A percentile compares a stretch with the other conserved stretches of the same genome.
phyloP scores from a whole-genome alignment of 139 green algal genomes.

The Gonium pectorale region DNA sequence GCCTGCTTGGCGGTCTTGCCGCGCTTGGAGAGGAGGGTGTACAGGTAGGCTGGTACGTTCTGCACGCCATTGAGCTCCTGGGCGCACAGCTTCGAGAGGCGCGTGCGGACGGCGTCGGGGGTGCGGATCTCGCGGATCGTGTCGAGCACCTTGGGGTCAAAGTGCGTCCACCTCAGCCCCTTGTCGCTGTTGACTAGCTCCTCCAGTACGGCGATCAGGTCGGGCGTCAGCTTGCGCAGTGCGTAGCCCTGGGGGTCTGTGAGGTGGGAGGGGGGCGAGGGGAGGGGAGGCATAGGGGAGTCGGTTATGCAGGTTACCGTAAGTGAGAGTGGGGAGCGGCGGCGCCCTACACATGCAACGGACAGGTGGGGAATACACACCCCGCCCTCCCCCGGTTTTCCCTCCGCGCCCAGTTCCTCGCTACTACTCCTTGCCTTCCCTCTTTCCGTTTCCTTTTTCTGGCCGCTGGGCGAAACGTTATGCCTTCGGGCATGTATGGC shows the following conservation, averaged over 20 bases:
- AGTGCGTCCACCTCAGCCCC: conserved; percentile 53
- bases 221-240: conserved; percentile 47
- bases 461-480: too few relatives aligned
- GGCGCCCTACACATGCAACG: background rate
- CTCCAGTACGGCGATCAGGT: conserved; percentile 47
- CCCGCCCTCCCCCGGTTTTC: background rate
- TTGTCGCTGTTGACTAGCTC: conserved; percentile 49
- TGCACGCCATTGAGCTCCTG: conserved; percentile 38
- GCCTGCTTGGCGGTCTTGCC: conserved; percentile 62
- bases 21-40: conserved; percentile 62
- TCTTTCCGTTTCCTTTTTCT: too few relatives aligned
- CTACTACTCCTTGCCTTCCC: too few relatives aligned
- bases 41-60: conserved; percentile 60
- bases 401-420: background rate
- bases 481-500: too few relatives aligned
- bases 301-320: too few relatives aligned
- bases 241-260: conserved; percentile 43
- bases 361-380: too few relatives aligned
- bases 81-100: conserved; percentile 41
- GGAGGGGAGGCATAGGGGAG: too few relatives aligned
- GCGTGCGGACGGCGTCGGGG: conserved; percentile 36
- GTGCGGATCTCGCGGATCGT: conserved; percentile 48
- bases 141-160: conserved; percentile 66
- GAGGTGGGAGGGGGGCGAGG: background rate
- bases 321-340: background rate